Percentiles rank a stretch among this genome's conserved stretches.
These are phyloP conservation scores for Aureoboletus auriporus DNA, from an alignment of 768 basidiomycete genomes.

Conservation along the genomic window DNA sequence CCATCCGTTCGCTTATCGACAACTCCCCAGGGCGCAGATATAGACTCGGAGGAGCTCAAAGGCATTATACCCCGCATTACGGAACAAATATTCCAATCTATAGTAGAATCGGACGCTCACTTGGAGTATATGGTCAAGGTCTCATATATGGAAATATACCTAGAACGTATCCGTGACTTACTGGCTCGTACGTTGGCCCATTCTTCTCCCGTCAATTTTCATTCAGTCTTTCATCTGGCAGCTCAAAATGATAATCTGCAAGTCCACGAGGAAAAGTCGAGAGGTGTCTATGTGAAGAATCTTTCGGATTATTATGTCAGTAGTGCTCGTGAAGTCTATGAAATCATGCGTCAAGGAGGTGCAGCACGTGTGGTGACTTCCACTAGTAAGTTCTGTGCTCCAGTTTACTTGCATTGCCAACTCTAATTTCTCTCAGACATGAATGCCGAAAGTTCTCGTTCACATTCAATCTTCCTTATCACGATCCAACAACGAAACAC, in stretches of 20 bases:
- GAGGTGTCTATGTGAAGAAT: slow-evolving; percentile 97
- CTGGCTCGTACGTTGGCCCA: slow-evolving; percentile 73
- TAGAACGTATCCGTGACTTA: slow-evolving; percentile 93
- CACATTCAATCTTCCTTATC: slow-evolving; percentile 98
- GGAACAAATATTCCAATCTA: slow-evolving; percentile 98
- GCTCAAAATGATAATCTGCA: slow-evolving; percentile 98
- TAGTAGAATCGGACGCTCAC: slow-evolving; percentile 91
- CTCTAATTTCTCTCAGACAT: slow-evolving; percentile 60
- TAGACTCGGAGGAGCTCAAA: slow-evolving; percentile 88
- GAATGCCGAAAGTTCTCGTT: slow-evolving; percentile 99
- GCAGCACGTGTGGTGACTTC: slow-evolving; percentile 87
- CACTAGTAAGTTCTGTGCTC: slow-evolving; percentile 65
- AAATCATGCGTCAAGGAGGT: slow-evolving; percentile 97
- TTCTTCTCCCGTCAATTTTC: neutral
- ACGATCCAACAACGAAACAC: slow-evolving; percentile 96
- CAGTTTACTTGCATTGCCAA: neutral
- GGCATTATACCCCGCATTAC: slow-evolving; percentile 98
- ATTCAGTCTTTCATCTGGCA: slow-evolving; percentile 24
- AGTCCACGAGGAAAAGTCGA: slow-evolving; percentile 96
- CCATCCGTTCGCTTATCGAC: slow-evolving; percentile 7
- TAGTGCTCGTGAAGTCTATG: slow-evolving; percentile 92
- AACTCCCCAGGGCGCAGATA: slow-evolving; percentile 80
- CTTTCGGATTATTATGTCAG: slow-evolving; percentile 98
- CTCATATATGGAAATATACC: slow-evolving; percentile 99
- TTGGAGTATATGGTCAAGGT: slow-evolving; percentile 99